Evolutionary conservation across 495 filamentous ascomycete species (phyloP), one percentile per base, ranked within the genome.

Genomic region (Hypomontagnella monticulosa): DNA sequence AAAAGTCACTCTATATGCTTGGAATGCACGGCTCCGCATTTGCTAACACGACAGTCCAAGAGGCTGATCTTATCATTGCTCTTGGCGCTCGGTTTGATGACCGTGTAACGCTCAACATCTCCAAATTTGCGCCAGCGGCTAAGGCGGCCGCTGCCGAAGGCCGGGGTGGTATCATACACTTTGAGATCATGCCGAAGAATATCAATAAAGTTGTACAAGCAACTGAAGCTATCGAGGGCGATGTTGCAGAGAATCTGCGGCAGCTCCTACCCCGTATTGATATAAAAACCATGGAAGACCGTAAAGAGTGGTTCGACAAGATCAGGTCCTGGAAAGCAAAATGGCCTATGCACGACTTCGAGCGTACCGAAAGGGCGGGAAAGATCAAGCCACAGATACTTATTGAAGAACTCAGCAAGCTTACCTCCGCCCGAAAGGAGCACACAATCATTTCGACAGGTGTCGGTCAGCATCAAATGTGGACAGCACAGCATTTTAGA

Each of bases 391-490:
- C 94, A 1, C 93, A 98, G 78, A 83, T 85, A 15, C 79, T 97
- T 52, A 93, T 98, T 52, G 86, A 93, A 72, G 89, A 89, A 71
- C 85, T 97, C 36, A 91, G 86, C 72, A 84, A 89, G 19, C 80
- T 93, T 14, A 92, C 90, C 1, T 87, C 84, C 1, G 67, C 86
- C 64, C 85, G 88, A 56, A 95, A 97, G 73, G 80, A 94, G 9
- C 79, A 86, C 53, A 95, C 91, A 10, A 86, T 95, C 71, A 95
- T 98, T 71, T 78, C 92, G 4, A 97, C 93, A 1, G 93, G 93
- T 68, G 93, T 97, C 32, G 93, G 94, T 33, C 93, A 97, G 74
- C 93, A 97, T 74, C 94, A 97, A 79, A 97, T 98, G 94, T 97
- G 94, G 94, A 81, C 90, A 6, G 93, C 93, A 7, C 93, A 98